Evolutionary conservation across 2,329 filamentous ascomycete genomes (phyloP).

Genomic region (Pseudogymnoascus sp.): DNA sequence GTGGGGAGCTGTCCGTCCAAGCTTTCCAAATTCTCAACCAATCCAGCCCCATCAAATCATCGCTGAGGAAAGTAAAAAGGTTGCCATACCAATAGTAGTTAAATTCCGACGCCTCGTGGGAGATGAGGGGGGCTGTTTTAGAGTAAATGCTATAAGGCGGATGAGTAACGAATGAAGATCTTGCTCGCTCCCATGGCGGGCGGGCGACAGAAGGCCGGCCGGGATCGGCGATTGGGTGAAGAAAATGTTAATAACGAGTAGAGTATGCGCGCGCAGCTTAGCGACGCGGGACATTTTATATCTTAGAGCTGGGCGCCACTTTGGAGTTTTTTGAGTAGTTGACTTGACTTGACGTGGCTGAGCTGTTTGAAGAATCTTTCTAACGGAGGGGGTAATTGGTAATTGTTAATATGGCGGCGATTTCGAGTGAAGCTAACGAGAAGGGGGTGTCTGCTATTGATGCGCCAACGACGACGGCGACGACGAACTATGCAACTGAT

Average conservation of each 20-base stretch:
- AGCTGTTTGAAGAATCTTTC: background rate
- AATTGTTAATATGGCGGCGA: background rate
- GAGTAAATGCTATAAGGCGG: conserved; percentile 2
- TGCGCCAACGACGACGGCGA: background rate
- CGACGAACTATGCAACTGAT: background rate
- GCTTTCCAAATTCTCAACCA: background rate
- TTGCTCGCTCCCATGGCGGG: background rate
- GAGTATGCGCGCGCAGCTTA: background rate
- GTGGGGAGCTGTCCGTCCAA: background rate
- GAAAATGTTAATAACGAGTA: background rate
- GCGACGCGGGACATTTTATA: background rate
- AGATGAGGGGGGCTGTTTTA: background rate
- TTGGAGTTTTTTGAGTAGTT: background rate
- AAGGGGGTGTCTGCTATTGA: background rate
- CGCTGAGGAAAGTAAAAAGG: background rate
- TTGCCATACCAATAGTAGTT: background rate
- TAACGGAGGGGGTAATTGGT: background rate
- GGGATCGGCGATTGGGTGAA: conserved; percentile 7
- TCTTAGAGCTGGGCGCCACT: background rate
- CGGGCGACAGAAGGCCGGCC: background rate
- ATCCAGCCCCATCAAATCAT: background rate
- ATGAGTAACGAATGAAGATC: conserved; percentile 5
- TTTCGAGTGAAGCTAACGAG: background rate
- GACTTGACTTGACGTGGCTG: background rate
- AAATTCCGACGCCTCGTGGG: background rate